Conservation (phyloP, 768 basidiomycete genomes). For the Candolleomyces aberdarensis region DNA sequence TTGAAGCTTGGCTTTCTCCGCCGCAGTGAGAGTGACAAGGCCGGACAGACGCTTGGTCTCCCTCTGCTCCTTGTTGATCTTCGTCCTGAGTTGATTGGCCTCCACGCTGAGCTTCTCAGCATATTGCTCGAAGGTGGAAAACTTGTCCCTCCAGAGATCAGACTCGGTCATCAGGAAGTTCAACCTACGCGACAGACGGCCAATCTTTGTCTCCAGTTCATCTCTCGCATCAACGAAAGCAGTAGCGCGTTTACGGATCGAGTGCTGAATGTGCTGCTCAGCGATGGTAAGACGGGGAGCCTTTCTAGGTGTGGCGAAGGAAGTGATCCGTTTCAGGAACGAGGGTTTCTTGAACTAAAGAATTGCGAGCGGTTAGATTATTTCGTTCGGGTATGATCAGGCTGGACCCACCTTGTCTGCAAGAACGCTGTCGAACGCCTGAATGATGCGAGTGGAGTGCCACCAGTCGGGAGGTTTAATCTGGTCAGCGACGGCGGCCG, state of each 20-base stretch:
- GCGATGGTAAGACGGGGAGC: slow-evolving; percentile 72
- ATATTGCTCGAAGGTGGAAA: slow-evolving; percentile 91
- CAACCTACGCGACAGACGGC: slow-evolving; percentile 76
- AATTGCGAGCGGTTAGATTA: slow-evolving; percentile 5
- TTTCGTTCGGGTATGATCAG: not conserved
- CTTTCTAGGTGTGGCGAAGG: slow-evolving; percentile 66
- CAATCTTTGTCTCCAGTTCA: slow-evolving; percentile 92
- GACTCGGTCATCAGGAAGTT: slow-evolving; percentile 92
- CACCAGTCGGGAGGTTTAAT: slow-evolving; percentile 93
- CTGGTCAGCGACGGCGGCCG: slow-evolving; percentile 81
- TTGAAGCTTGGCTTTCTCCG: slow-evolving; percentile 77
- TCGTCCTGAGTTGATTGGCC: slow-evolving; percentile 77
- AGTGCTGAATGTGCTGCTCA: slow-evolving; percentile 82
- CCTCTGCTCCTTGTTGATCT: slow-evolving; percentile 88
- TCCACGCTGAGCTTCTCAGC: slow-evolving; percentile 88
- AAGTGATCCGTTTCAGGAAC: slow-evolving; percentile 78
- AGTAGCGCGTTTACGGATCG: slow-evolving; percentile 90
- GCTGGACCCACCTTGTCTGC: slow-evolving; percentile 64
- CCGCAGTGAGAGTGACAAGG: slow-evolving; percentile 70
- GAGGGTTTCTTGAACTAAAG: slow-evolving; percentile 83
- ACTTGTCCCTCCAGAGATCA: slow-evolving; percentile 90
- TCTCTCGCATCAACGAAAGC: slow-evolving; percentile 93
- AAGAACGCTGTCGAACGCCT: slow-evolving; percentile 85
- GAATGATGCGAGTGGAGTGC: slow-evolving; percentile 87
- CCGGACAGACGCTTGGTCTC: slow-evolving; percentile 86